These are phyloP conservation scores for Trichocomaceae sp. DNA, from an alignment of 2,329 filamentous ascomycete genomes.

Conservation along the genomic window DNA sequence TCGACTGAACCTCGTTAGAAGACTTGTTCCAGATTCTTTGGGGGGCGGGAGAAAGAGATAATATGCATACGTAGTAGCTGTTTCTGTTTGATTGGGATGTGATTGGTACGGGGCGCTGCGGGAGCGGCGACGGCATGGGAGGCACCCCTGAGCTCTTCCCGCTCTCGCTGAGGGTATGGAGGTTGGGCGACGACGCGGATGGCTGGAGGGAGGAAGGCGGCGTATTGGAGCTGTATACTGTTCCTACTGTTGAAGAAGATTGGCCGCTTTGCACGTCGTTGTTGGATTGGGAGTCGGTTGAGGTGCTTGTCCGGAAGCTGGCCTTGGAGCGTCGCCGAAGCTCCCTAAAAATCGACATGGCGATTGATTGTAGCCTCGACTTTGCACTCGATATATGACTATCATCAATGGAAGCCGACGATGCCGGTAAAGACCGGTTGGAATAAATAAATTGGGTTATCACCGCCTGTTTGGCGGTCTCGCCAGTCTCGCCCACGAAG, in stretches of 20 bases:
- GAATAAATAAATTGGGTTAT: background rate
- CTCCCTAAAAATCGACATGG: conserved; percentile 63
- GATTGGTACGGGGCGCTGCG: conserved; percentile 41
- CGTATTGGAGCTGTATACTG: conserved; percentile 51
- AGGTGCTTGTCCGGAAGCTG: conserved; percentile 60
- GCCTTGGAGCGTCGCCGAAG: conserved; percentile 69
- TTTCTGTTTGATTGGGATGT: conserved; percentile 36
- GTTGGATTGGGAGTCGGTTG: conserved; percentile 42
- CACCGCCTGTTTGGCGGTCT: background rate
- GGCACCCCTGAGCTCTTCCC: conserved; percentile 20
- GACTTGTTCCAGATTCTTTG: background rate
- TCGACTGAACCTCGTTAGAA: conserved; percentile 24
- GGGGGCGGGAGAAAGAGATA: background rate
- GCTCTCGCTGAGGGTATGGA: conserved; percentile 44
- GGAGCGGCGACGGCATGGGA: conserved; percentile 36
- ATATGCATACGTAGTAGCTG: conserved; percentile 39
- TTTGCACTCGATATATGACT: background rate
- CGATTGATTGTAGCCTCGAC: no score
- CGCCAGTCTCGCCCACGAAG: background rate
- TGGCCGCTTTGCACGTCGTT: conserved; percentile 58
- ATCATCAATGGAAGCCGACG: background rate
- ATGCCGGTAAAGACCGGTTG: background rate
- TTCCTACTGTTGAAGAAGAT: conserved; percentile 57
- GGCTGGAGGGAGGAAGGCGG: conserved; percentile 66
- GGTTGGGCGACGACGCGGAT: conserved; percentile 59